Base-by-base conservation (phyloP, 352 stramenopile species). In the Globisporangium parvum region DNA sequence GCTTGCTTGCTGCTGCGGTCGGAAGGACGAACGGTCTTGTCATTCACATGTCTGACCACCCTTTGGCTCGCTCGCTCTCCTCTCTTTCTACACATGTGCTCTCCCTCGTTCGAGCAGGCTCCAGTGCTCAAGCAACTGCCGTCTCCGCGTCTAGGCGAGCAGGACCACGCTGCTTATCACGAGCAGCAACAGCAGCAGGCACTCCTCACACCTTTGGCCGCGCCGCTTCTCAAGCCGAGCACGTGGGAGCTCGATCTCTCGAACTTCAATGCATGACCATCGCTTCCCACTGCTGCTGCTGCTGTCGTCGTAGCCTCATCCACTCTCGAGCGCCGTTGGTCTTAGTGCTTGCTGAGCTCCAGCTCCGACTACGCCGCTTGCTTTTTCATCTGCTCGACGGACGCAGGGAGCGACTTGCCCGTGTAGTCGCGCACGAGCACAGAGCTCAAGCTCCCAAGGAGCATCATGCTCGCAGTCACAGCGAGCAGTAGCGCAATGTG, bases 401-500 rank as follows among this genome's bases (percentile, higher is more conserved):
- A 88, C 10, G 70, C 70, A 12, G 74, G 73, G 0, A 88, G 61
- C 14, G 54, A 62, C 33, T 80, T 85, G 39, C 79, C 79, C 11
- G 64, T 80, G 50, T 79, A 87, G 47, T 88, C 78, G 18, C 65
- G 66, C 9, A 88, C 75, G 28, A 85, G 59, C 1, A 75, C 52
- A 3, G 78, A 82, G 42, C 78, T 88, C 42, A 77, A 54, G 35
- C 71, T 84, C 3, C 85, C 88, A 8, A 95, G 61, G 24, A 94
- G 56, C 67, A 92, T 91, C 68, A 93, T 87, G n/a, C 46, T 79
- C 24, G 82, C 77, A 11, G 86, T 95, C 49, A 94, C 73, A 10
- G 63, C 46, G 1, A 96, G 67, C 50, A 96, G 55, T 18, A 87
- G n/a, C 10, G 80, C 79, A 46, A 95, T 77, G 42, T 93, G 86